A percentile compares a stretch with the other conserved stretches of the same genome.
Conservation (phyloP, 768 basidiomycete genomes). For the Termitomyces sp. region DNA sequence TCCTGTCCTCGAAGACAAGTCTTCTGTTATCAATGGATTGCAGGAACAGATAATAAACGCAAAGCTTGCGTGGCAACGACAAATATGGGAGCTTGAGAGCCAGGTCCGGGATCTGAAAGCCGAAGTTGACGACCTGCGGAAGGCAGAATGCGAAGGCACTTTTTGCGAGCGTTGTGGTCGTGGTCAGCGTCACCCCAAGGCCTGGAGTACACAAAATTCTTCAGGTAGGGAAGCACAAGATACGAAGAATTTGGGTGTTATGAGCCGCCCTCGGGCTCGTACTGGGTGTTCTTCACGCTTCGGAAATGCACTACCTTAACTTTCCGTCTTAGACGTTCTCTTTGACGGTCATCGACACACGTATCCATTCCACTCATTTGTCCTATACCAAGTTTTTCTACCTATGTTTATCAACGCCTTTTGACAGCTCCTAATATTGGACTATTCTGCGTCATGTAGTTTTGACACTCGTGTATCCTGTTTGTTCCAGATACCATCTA, state of each 20-base stretch:
- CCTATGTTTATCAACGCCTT: conserved; percentile 8
- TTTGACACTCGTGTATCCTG: not conserved
- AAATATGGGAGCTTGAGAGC: conserved; percentile 70
- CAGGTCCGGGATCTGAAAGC: conserved; percentile 67
- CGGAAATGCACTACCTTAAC: conserved; percentile 40
- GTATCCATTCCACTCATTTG: conserved; percentile 13
- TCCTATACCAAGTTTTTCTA: conserved; percentile 11
- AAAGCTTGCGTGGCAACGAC: conserved; percentile 63
- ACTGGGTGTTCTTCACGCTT: conserved; percentile 65
- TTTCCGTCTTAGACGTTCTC: not conserved
- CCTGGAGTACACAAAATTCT: not conserved
- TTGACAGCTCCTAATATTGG: conserved; percentile 1
- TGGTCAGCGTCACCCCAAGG: conserved; percentile 22
- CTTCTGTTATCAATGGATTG: conserved; percentile 41
- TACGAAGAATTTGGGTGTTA: conserved; percentile 30
- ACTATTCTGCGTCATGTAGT: not conserved
- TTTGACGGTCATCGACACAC: not conserved
- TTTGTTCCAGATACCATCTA: conserved; percentile 3
- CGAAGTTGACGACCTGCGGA: conserved; percentile 56
- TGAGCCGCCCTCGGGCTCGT: conserved; percentile 61
- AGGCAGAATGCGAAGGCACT: conserved; percentile 23
- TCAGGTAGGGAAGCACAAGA: conserved; percentile 9
- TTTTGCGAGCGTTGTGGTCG: conserved; percentile 63
- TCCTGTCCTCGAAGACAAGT: conserved; percentile 32
- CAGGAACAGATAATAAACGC: conserved; percentile 56